Evolutionary conservation across 257 asterid genomes (phyloP), one percentile per base, ranked within the genome.

Genomic region (Rhazya stricta): DNA sequence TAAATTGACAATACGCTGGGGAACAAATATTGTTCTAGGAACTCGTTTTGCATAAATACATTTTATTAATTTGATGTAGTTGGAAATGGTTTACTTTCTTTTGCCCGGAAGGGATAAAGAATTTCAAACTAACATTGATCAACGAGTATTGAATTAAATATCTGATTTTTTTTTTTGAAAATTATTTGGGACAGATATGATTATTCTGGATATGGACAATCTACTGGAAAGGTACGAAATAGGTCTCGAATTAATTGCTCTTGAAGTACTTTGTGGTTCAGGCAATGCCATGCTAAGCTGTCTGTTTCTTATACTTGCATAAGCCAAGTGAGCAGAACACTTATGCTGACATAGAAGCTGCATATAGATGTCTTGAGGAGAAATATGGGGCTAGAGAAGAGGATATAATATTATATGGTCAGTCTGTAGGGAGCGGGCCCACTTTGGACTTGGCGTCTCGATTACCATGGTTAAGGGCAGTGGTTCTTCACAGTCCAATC

Each of bases 341-440:
- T 54, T 94, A 90, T 46, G 90, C 94, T 0, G 98, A 94, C 84
- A 90, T 94, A 79, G 98, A 94, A 88, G 97, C 98, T 70, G 98
- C 89, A 29, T 91, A 87, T 80, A 85, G 82, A 84, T 91, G 97
- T 82, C 98, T 94, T 74, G 82, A 81, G 83, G 91, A 89, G 74
- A 90, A 82, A 75, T 94, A 94, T 78, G 97, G 96, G 58, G 91
- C 80, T 70, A 91, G 87, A 81, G 96, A 94, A 86, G 96, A 93
- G 82, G 96, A 93, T 63, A 68, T 90, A 74, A 91, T 93, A 75
- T 76, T 93, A 83, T 93, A 93, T 7, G 98, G 98, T n/a, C 98
- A 93, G 82, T 94, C 98, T 19, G 98, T 93, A 65, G 98, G 98
- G 75, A 94, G 98, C 73, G 97, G 97, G 56, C 98, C 98, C 73